phyloP scores from a whole-genome alignment of 1,139 yeast genomes.

The Pichia sp. region DNA sequence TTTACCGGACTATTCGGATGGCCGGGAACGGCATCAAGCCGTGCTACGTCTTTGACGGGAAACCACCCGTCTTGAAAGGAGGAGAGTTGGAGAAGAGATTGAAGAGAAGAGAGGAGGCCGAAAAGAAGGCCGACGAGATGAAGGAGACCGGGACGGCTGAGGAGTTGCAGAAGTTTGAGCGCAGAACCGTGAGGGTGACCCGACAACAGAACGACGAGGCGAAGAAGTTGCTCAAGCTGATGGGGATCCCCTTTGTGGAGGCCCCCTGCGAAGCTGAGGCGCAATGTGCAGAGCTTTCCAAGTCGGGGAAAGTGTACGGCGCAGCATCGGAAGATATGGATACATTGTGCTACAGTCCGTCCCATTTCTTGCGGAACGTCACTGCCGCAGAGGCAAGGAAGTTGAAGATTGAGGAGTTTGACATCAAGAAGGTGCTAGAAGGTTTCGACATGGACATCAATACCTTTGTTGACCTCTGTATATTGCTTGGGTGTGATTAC shows the following conservation, averaged over 20 bases:
- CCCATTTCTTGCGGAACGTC: conserved; percentile 76
- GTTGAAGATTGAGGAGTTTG: conserved; percentile 84
- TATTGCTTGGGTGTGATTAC: conserved; percentile 92
- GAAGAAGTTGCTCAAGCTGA: conserved; percentile 65
- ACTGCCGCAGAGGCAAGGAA: conserved; percentile 93
- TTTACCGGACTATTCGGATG: conserved; percentile 84
- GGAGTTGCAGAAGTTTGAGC: conserved; percentile 71
- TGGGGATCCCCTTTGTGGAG: conserved; percentile 92
- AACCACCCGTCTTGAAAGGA: conserved; percentile 84
- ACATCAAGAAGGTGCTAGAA: conserved; percentile 62
- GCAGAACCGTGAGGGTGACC: conserved; percentile 85
- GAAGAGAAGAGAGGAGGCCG: conserved; percentile 79
- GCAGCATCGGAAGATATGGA: conserved; percentile 99
- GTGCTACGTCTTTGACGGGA: conserved; percentile 93
- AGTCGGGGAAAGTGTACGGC: conserved; percentile 84
- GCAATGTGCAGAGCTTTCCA: conserved; percentile 91
- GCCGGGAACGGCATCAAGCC: conserved; percentile 93
- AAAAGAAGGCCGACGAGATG: conserved; percentile 62
- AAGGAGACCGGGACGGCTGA: conserved; percentile 80
- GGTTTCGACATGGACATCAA: conserved; percentile 69
- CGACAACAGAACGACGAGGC: conserved; percentile 93
- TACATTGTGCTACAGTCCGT: conserved; percentile 87
- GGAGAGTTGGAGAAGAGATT: conserved; percentile 89
- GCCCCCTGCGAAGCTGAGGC: conserved; percentile 99
- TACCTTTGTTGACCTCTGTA: conserved; percentile 87